Base-by-base conservation (phyloP, 805 yeast species). In the Scheffersomyces amazonensis region DNA sequence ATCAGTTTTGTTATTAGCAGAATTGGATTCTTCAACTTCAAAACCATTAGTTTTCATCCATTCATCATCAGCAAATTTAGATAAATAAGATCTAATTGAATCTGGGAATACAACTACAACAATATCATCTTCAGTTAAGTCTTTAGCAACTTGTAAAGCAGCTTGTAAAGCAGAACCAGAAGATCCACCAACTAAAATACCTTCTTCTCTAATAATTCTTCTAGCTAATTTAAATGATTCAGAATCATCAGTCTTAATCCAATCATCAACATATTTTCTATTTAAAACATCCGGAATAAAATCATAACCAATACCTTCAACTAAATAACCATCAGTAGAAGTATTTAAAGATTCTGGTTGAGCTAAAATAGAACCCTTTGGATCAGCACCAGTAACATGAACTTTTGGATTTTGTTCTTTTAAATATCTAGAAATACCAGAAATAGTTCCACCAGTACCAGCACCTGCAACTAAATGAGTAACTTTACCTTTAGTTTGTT, bases 371-470 rank as follows among this genome's bases (percentile, higher is more conserved):
- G 95, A 87, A 22, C 96, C 96, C 47, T 77, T 71, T 28, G 96
- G 96, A 66, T 87, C 96, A 31, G 95, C 95, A 49, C 83, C 96
- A 35, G 82, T 73, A 31, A 87, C 76, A 41, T 70, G 60, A 45
- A 87, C 69, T 12, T 77, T 64, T 18, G 80, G 65, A 61, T 84
- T 75, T 60, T 82, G 75, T 58, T 80, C 86, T 67, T 86, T 86
- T 51, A 91, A 70, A 60, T 72, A 93, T 43, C 73, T 73, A 3
- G 95, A 77, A 20, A 89, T 89, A 39, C 99, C 99, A n/a, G 95
- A 72, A 32, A 91, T 87, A 2, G 99, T 93, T 40, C 99, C 99
- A 64, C 96, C 96, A 41, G 96, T 87, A 66, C 96, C 96, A 6
- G 96, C 95, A 60, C 96, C 96, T 27, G 95, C 95, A 38, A 87